phyloP scores from a whole-genome alignment of 371 early-diverging fungal species.

The Mortierella sp. region DNA sequence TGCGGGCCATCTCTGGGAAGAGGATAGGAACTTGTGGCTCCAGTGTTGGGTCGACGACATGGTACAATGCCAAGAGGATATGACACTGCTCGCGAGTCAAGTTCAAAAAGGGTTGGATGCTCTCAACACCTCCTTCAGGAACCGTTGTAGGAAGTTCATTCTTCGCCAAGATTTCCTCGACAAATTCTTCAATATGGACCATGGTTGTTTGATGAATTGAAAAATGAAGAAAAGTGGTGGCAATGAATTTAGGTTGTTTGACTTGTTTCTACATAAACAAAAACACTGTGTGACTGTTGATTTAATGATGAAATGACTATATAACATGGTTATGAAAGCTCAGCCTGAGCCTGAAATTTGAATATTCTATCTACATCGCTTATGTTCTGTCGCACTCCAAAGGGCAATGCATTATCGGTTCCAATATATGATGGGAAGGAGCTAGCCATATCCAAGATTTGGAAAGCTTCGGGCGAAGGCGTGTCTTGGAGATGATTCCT shows the following conservation, averaged over 20 bases:
- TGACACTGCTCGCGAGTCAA: conserved; percentile 68
- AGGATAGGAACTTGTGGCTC: conserved; percentile 68
- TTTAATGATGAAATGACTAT: not conserved
- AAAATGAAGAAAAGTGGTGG: not conserved
- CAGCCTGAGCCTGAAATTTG: conserved; percentile 34
- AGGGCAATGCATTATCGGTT: conserved; percentile 25
- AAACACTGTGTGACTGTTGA: not conserved
- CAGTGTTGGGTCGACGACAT: conserved; percentile 70
- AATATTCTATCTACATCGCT: conserved; percentile 37
- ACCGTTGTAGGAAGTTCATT: not conserved
- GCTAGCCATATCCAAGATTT: conserved; percentile 36
- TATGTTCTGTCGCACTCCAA: conserved; percentile 37
- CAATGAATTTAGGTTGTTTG: not conserved
- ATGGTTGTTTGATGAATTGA: not conserved
- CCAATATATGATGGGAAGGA: conserved; percentile 42
- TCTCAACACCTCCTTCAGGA: not conserved
- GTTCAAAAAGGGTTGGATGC: conserved; percentile 62
- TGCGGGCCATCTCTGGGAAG: conserved; percentile 69
- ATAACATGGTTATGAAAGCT: conserved; percentile 11
- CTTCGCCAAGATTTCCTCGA: not conserved
- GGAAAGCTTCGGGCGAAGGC: conserved; percentile 42
- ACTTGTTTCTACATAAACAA: not conserved
- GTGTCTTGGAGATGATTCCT: conserved; percentile 31
- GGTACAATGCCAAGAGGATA: conserved; percentile 69
- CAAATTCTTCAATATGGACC: conserved; percentile 1